These are phyloP conservation scores for Solanum chaucha DNA, from an alignment of 257 asterid genomes.

Conservation along the genomic window DNA sequence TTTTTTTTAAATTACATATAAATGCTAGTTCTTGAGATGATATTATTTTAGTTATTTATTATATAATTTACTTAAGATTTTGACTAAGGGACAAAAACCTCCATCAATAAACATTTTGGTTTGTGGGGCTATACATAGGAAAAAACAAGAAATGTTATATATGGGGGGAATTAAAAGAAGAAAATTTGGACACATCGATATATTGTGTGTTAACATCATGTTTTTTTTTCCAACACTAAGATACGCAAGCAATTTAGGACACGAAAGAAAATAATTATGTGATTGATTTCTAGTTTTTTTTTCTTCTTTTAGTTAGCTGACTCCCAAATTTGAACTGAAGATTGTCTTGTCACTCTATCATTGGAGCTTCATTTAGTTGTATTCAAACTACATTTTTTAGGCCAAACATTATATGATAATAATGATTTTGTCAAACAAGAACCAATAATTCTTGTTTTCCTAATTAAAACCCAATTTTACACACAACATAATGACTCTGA, in stretches of 20 bases:
- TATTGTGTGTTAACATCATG: neutral
- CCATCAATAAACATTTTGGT: neutral
- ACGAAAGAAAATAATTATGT: neutral
- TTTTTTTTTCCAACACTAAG: neutral
- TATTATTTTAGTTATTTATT: neutral
- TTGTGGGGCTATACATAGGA: neutral
- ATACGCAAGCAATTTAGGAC: neutral
- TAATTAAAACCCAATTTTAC: neutral
- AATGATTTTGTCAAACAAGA: neutral
- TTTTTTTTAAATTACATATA: neutral
- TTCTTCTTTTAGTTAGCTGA: too few species aligned
- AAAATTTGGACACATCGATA: neutral
- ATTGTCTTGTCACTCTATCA: neutral
- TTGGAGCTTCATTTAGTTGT: neutral
- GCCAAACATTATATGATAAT: neutral
- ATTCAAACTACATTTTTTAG: neutral
- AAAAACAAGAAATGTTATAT: neutral
- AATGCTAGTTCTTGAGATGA: neutral
- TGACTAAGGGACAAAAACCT: neutral
- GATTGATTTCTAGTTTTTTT: neutral
- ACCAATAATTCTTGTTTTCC: neutral
- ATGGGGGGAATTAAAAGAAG: neutral
- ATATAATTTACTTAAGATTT: neutral
- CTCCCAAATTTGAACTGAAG: neutral
- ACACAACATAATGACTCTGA: neutral